Conservation (phyloP, 768 basidiomycete species). For the Tylopilus sp. region DNA sequence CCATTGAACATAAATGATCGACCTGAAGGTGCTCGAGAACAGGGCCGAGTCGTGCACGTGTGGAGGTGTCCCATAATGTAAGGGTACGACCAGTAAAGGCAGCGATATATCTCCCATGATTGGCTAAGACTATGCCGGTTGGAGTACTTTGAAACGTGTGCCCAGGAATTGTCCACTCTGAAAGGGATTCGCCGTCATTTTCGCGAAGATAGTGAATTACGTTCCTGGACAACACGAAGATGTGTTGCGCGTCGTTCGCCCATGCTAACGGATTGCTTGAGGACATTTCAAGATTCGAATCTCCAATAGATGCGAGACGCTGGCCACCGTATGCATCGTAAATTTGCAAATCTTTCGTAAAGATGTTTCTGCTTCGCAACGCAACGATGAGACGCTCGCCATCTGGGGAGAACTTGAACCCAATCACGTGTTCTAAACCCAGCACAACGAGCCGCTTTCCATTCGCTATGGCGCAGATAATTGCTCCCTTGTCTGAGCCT, state of each 20-base stretch:
- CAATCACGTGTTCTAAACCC: not conserved
- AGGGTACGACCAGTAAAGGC: not conserved
- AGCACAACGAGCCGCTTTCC: not conserved
- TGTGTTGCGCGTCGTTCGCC: not conserved
- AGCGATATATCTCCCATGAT: not conserved
- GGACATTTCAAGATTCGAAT: not conserved
- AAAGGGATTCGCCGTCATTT: not conserved
- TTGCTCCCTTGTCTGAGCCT: not conserved
- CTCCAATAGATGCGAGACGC: not conserved
- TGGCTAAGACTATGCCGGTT: not conserved
- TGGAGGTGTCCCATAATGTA: slow-evolving; percentile 5
- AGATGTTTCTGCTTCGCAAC: too few species aligned
- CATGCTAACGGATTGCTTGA: not conserved
- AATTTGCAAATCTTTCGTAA: not conserved
- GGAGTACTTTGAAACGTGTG: too few species aligned
- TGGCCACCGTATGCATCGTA: not conserved
- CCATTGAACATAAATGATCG: not conserved
- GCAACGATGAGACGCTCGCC: not conserved
- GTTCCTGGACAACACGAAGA: not conserved
- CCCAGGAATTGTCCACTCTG: not conserved
- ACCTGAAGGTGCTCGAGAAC: not conserved
- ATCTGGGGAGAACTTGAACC: slow-evolving; percentile 9
- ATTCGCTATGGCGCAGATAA: not conserved
- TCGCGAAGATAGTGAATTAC: not conserved
- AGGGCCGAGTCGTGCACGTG: not conserved